These are phyloP conservation scores for Yamadazyma dushanensis DNA, from an alignment of 1,139 yeast species.

Conservation along the genomic window DNA sequence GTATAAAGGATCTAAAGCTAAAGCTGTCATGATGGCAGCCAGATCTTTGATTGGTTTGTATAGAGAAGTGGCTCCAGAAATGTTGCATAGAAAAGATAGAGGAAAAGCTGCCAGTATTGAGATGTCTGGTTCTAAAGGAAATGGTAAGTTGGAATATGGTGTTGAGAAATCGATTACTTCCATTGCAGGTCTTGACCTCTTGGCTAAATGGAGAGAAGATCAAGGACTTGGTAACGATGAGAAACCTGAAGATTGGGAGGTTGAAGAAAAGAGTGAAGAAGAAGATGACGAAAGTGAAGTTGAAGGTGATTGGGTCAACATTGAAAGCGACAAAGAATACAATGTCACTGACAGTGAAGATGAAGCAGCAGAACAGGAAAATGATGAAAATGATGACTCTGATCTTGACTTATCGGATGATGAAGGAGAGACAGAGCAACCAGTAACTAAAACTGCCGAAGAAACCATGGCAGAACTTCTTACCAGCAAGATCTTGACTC, in stretches of 20 bases:
- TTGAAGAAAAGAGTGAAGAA: slow-evolving; percentile 46
- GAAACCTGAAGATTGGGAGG: slow-evolving; percentile 44
- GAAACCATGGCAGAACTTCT: slow-evolving; percentile 64
- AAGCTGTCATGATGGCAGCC: slow-evolving; percentile 94
- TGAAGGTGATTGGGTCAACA: slow-evolving; percentile 63
- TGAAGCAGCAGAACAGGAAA: slow-evolving; percentile 25
- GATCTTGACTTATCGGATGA: slow-evolving; percentile 8
- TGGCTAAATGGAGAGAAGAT: slow-evolving; percentile 84
- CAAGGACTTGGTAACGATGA: slow-evolving; percentile 51
- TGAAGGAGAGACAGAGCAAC: slow-evolving; percentile 4
- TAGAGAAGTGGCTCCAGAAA: slow-evolving; percentile 94
- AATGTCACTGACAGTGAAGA: slow-evolving; percentile 47
- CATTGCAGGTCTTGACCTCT: slow-evolving; percentile 86
- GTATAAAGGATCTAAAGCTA: slow-evolving; percentile 89
- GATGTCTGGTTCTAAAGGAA: slow-evolving; percentile 49
- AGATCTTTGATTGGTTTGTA: slow-evolving; percentile 82
- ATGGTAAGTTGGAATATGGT: slow-evolving; percentile 67
- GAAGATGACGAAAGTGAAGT: slow-evolving; percentile 62
- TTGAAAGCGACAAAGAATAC: slow-evolving; percentile 60
- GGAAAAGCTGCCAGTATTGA: slow-evolving; percentile 90
- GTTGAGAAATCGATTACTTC: slow-evolving; percentile 61
- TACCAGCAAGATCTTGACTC: slow-evolving; percentile 79
- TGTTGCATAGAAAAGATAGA: slow-evolving; percentile 85
- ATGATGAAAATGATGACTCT: slow-evolving; percentile 18
- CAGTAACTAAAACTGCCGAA: slow-evolving; percentile 30